These are phyloP conservation scores for Myriosclerotinia curreyana DNA, from an alignment of 2,329 filamentous ascomycete genomes.

Conservation along the genomic window DNA sequence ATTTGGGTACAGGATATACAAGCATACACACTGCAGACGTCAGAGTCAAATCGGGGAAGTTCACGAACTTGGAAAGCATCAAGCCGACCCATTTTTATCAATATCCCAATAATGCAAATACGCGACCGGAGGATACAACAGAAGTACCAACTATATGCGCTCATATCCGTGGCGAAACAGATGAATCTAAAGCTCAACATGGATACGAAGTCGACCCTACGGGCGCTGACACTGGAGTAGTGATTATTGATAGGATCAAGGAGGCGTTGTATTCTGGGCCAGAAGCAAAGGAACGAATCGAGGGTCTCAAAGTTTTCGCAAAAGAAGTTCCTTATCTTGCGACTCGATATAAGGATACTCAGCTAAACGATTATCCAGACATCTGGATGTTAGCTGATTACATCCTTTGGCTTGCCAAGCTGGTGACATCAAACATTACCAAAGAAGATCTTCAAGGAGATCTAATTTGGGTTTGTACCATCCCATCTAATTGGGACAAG, in stretches of 20 bases:
- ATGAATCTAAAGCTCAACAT: constrained; percentile 7
- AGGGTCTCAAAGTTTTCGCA: neutral
- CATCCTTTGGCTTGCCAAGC: neutral
- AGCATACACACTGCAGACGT: neutral
- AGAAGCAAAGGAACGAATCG: neutral
- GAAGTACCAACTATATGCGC: neutral
- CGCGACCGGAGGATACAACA: neutral
- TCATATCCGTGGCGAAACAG: neutral
- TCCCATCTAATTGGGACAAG: neutral
- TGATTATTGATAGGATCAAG: neutral
- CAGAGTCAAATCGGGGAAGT: neutral
- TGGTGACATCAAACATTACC: neutral
- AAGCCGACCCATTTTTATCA: neutral
- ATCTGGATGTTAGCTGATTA: constrained; percentile 7
- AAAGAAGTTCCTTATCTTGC: neutral
- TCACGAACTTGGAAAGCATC: neutral
- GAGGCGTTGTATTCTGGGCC: neutral
- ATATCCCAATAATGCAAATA: neutral
- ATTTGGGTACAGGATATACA: neutral
- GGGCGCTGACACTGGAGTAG: neutral
- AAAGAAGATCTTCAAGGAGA: neutral
- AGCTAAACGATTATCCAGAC: neutral
- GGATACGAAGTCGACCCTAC: neutral
- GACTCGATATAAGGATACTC: neutral
- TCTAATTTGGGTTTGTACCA: neutral